A percentile compares a stretch with the other conserved stretches of the same genome.
phyloP scores from a whole-genome alignment of 192 early-diverging fungal genomes.

The Coemansia sp. region DNA sequence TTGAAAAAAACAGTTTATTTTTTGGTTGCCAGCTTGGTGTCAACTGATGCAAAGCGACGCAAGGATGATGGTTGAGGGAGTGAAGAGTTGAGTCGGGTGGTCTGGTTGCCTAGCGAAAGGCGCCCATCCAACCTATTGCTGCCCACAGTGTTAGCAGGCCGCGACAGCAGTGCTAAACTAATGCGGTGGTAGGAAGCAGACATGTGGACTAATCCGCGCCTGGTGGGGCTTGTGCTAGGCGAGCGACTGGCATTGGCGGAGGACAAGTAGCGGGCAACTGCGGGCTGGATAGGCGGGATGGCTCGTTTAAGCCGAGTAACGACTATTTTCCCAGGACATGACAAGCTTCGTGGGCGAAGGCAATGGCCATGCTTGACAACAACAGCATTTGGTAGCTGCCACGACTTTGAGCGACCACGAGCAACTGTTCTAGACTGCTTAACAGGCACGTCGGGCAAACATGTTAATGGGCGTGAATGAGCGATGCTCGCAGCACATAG shows the following conservation, averaged over 20 bases:
- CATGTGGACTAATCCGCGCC: not conserved
- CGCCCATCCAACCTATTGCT: slow-evolving; percentile 2
- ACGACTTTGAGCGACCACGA: not conserved
- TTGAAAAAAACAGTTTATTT: not conserved
- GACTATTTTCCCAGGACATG: slow-evolving; percentile 14
- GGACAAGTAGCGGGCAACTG: slow-evolving; percentile 24
- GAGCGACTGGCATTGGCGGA: slow-evolving; percentile 14
- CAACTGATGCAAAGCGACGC: not conserved
- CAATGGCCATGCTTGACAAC: not conserved
- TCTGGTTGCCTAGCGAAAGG: slow-evolving; percentile 14
- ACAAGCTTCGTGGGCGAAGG: slow-evolving; percentile 15
- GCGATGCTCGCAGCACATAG: not conserved
- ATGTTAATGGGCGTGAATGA: not conserved
- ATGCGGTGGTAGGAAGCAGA: slow-evolving; percentile 25
- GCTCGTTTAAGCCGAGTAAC: slow-evolving; percentile 1
- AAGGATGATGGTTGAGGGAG: slow-evolving; percentile 6
- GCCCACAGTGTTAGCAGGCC: slow-evolving; percentile 1
- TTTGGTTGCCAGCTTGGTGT: not conserved
- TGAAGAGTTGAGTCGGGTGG: slow-evolving; percentile 6
- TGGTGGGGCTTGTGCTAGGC: not conserved
- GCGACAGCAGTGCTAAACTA: slow-evolving; percentile 23
- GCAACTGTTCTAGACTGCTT: not conserved
- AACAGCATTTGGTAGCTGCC: not conserved
- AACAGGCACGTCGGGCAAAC: not conserved
- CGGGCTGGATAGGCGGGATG: slow-evolving; percentile 21